Evolutionary conservation across 768 basidiomycete genomes (phyloP), one percentile per base, ranked within the genome.

Genomic region (Cubamyces sp.): DNA sequence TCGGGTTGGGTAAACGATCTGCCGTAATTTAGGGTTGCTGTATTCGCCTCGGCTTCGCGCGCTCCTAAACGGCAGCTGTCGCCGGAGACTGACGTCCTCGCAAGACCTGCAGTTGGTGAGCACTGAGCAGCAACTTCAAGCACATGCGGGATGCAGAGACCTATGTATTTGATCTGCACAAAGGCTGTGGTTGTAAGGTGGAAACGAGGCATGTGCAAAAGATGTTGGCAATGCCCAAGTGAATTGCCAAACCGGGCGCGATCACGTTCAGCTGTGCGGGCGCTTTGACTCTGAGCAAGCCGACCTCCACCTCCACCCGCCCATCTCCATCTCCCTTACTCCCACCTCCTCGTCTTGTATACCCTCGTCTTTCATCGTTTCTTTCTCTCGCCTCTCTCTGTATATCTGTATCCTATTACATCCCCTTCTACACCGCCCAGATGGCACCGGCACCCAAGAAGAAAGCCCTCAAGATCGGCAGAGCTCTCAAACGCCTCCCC

Each of bases 401-500:
- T 19, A 18, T 39, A 19, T 37, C 54, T 47, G 19, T 48, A 15
- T 16, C 28, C 21, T 28, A 26, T 39, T 16, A 19, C 46, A 26
- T 14, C 28, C 8, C 4, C 18, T 23, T 14, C 37, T 21, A 12
- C 19, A 37, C 49, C 5, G 64, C 70, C 53, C 21, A 37, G 28
- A 73, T 74, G 73, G 76, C 76, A 54, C 72, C 73, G 15, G 70
- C 68, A 11, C 75, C 77, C 11, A 63, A 62, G 60, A 80, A 79
- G 66, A 73, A 77, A 60, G 78, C 76, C 28, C 76, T 77, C 61
- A 87, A 85, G 75, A 77, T 88, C 46, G 80, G 81, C 26, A 79
- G 82, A n/a, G 87, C 79, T 1, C 80, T 89, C 74, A 85, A 82
- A 70, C 77, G 79, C 0, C 74, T 87, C 37, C 85, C 86, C 14